Evolutionary conservation across 306 rosid species (phyloP).

Genomic region (Potentilla sterilis): DNA sequence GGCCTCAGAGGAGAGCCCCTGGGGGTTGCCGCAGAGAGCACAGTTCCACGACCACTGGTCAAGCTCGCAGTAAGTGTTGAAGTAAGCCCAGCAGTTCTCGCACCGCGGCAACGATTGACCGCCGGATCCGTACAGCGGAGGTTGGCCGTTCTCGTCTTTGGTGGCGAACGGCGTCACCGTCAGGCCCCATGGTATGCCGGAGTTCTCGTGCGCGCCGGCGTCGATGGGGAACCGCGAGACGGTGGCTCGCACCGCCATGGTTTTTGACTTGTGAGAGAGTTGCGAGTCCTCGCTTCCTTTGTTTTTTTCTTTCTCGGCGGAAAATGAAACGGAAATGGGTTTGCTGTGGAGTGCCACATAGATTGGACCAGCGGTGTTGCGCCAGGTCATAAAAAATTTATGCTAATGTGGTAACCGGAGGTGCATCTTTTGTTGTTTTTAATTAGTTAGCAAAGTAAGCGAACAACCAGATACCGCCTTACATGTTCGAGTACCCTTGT

Average conservation of each 20-base stretch:
- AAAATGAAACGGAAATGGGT: conserved; percentile 8
- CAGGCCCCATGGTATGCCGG: conserved; percentile 91
- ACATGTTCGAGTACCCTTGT: too few species aligned
- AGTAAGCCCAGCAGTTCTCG: conserved; percentile 92
- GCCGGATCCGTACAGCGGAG: conserved; percentile 73
- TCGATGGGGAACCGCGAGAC: conserved; percentile 82
- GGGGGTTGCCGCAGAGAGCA: conserved; percentile 78
- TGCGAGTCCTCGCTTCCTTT: background rate
- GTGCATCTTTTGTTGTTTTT: too few species aligned
- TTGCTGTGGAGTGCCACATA: conserved; percentile 20
- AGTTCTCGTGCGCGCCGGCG: conserved; percentile 73
- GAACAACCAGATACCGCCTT: too few species aligned
- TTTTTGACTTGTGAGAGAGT: background rate
- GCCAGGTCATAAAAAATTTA: conserved; percentile 7
- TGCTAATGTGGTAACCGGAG: background rate
- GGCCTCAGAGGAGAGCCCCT: conserved; percentile 75
- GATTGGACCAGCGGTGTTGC: background rate
- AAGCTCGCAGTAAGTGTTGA: conserved; percentile 79
- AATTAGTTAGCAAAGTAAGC: too few species aligned
- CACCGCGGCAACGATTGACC: conserved; percentile 72
- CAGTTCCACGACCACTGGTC: conserved; percentile 96
- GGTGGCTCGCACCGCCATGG: conserved; percentile 86
- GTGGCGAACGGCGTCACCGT: conserved; percentile 77
- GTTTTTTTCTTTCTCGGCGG: background rate
- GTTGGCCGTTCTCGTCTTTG: conserved; percentile 55